Conservation (phyloP, 2,329 filamentous ascomycete species). For the Stagonosporopsis vannaccii region DNA sequence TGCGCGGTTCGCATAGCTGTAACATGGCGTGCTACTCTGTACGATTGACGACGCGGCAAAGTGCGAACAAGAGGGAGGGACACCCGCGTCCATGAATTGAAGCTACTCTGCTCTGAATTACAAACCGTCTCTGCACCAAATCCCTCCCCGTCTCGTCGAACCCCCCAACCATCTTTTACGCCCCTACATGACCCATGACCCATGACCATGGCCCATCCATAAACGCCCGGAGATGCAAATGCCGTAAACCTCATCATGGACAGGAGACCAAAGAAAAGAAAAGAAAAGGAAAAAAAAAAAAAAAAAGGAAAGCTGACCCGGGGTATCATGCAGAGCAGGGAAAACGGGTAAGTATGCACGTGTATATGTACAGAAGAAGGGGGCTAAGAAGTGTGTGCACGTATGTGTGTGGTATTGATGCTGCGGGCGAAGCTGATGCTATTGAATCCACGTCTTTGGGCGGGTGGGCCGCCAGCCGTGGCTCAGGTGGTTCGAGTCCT, state of each 20-base stretch:
- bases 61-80: too few species aligned
- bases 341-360: neutral
- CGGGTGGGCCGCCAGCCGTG: constrained; percentile 9
- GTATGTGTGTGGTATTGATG: too few species aligned
- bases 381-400: neutral
- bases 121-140: neutral
- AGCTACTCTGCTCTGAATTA: constrained; percentile 3
- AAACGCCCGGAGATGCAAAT: constrained; percentile 4
- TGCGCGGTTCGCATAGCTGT: too few species aligned
- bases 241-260: neutral
- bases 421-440: constrained; percentile 7
- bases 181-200: too few species aligned
- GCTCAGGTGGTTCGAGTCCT: constrained; percentile 25
- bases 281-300: neutral
- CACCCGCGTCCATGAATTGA: neutral
- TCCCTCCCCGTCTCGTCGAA: too few species aligned
- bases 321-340: constrained; percentile 6
- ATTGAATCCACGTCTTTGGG: constrained; percentile 19
- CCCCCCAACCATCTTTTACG: neutral
- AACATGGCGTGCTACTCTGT: too few species aligned
- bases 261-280: too few species aligned
- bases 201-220: too few species aligned
- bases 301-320: neutral
- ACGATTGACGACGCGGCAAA: too few species aligned
- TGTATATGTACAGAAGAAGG: neutral